Percentiles rank a stretch among this genome's conserved stretches.
Evolutionary conservation across 2,329 filamentous ascomycete species (phyloP).

Genomic region (Lecanoromycetidae sp.): DNA sequence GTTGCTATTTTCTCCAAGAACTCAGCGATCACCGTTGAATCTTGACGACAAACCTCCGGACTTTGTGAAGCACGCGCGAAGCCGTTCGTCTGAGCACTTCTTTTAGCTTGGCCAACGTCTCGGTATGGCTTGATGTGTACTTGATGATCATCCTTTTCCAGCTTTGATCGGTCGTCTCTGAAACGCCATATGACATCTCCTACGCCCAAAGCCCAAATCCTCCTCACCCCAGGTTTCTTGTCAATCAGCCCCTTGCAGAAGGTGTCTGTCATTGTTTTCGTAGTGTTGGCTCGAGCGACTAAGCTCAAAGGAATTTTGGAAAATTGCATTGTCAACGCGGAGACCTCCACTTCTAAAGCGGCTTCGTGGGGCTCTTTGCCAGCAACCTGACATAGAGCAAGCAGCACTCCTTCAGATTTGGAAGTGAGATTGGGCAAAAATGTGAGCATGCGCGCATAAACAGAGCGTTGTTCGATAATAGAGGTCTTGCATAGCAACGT

Average conservation of each 20-base stretch:
- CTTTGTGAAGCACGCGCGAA: too few relatives aligned
- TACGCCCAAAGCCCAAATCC: constrained; percentile 65
- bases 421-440: constrained; percentile 48
- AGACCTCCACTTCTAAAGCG: constrained; percentile 64
- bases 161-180: too few relatives aligned
- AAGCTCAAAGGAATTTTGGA: constrained; percentile 48
- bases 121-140: constrained; percentile 25
- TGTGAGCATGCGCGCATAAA: constrained; percentile 71
- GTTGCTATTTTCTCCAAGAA: constrained; percentile 44
- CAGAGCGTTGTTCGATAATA: constrained; percentile 68
- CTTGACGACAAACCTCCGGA: neutral
- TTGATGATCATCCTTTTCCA: constrained; percentile 35
- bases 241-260: constrained; percentile 74
- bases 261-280: constrained; percentile 46
- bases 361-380: constrained; percentile 81
- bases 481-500: constrained; percentile 71
- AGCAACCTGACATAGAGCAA: constrained; percentile 55
- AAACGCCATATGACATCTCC: constrained; percentile 63
- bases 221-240: constrained; percentile 67
- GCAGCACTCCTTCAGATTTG: constrained; percentile 54
- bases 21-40: constrained; percentile 19
- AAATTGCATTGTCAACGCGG: constrained; percentile 55
- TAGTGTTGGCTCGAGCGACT: constrained; percentile 46
- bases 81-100: too few relatives aligned
- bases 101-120: too few relatives aligned